Percentiles rank a stretch among this genome's conserved stretches.
Conservation (phyloP, 2,329 filamentous ascomycete genomes). For the Atkinsonella hypoxylon region DNA sequence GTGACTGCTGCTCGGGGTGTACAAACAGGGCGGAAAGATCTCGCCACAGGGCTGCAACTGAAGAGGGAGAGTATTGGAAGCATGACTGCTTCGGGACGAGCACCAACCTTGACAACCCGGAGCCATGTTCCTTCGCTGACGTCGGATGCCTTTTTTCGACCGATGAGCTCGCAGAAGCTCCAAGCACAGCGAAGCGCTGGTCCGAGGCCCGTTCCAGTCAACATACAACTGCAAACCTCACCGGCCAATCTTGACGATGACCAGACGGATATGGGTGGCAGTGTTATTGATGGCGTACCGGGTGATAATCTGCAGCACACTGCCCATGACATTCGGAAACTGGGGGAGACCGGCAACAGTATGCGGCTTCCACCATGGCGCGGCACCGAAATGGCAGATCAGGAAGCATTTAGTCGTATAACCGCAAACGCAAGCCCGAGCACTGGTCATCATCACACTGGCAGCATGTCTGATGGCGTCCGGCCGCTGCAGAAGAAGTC, state of each 20-base stretch:
- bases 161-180: constrained; percentile 91
- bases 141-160: constrained; percentile 84
- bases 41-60: constrained; percentile 28
- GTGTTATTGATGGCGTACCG: constrained; percentile 33
- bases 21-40: constrained; percentile 43
- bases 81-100: constrained; percentile 36
- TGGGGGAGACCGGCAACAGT: constrained; percentile 31
- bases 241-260: constrained; percentile 24
- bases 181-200: constrained; percentile 71
- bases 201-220: constrained; percentile 30
- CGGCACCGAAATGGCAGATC: constrained; percentile 71
- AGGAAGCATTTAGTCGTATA: constrained; percentile 55
- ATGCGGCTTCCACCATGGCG: constrained; percentile 55
- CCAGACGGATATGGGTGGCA: constrained; percentile 33
- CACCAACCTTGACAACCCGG: constrained; percentile 54
- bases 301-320: constrained; percentile 43
- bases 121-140: constrained; percentile 85
- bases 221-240: constrained; percentile 21
- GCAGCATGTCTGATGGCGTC: constrained; percentile 65
- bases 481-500: constrained; percentile 53
- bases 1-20: constrained; percentile 43
- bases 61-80: constrained; percentile 31
- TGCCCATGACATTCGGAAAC: constrained; percentile 18
- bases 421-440: constrained; percentile 67
- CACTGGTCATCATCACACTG: constrained; percentile 39